Base-by-base conservation (phyloP, 768 basidiomycete genomes). In the Leccinum imitatum region DNA sequence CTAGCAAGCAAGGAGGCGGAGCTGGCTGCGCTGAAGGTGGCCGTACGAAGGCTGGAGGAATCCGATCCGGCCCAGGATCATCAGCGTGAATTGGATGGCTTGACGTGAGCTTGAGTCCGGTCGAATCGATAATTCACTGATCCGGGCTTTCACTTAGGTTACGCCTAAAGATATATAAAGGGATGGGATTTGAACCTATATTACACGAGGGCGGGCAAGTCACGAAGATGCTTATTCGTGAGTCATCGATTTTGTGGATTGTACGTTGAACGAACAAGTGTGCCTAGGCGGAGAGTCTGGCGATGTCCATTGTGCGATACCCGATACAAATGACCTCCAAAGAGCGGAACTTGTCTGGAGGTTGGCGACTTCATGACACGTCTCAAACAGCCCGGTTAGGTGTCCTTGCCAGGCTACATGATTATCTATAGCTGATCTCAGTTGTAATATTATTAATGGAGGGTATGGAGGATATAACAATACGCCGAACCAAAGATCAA, bases 61-160 rank as follows among this genome's bases (percentile, higher is more conserved):
- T 85, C 82, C 54, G 90, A 93, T 71, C 87, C 89, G 21, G 87
- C 89, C 7, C 72, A 79, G 19, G 89, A 91, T 61, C 90, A 91
- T 63, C 84, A 83, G 60, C 82, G 78, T 51, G 85, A 90, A 54
- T 73, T 92, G 39, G 87, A 89, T 66, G 84, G 87, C 19, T 84
- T 83, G 48, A 74, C 81, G 91, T 91, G 74, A 69, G 89, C 66
- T 53, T 47, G 46, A 41, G 33, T 17, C 46, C 3, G 6, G 47
- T 27, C 39, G 44, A 54, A 23, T n/a, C 10, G 14, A 62, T 21
- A 53, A 54, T 46, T 30, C 39, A 11, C 57, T 63, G 44, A 63
- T 39, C 15, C 41, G 19, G n/a, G 10, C 52, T 35, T 47, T 63
- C 11, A 51, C 25, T 44, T 61, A 93, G 91, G 46, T 66, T 92